Base-by-base conservation (phyloP, 495 filamentous ascomycete genomes). In the Neurospora africana region DNA sequence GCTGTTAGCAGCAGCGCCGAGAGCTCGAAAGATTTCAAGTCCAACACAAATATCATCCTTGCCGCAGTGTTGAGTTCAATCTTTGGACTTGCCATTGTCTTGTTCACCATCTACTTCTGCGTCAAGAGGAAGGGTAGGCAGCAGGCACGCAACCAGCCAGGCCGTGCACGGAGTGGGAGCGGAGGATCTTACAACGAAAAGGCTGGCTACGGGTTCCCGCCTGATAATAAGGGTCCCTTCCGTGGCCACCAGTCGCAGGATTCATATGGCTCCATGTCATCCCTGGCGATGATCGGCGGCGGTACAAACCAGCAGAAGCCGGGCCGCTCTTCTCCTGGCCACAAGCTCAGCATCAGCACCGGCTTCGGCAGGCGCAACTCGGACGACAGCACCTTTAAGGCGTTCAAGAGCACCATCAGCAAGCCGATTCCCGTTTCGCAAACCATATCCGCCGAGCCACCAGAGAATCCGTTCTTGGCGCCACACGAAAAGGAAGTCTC, bases 31-130 rank as follows among this genome's bases (percentile, higher is more conserved):
- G 41, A 43, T 30, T 67, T 8, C 70, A 7, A 72, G 39, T 5
- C 72, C 72, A 61, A 72, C 67, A 47, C 68, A 38, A 80, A 79
- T 21, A 76, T 85, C 21, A 90, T 97, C 39, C 86, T 99, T 1
- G 93, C 91, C 68, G 91, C 90, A 44, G 91, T 91, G 2, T 86
- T 99, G 1, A 93, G 94, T 5, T 88, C 89, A 19, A 87, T 97
- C 30, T 86, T 93, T 70, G 93, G 91, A 2, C 79, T 91, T 68
- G 90, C 88, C 19, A 79, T 90, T 2, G 78, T 98, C 11, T 80
- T 98, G n/a, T 83, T 91, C 13, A 71, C 89, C 10, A 74, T 92
- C 5, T 84, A 97, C 19, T 82, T 94, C 68, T 83, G 91, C 36
- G 80, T 99, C 13, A 87, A 89, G 75, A 89, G 89, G 72, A 83